Evolutionary conservation across 306 rosid genomes (phyloP).

Genomic region (Parietaria judaica): DNA sequence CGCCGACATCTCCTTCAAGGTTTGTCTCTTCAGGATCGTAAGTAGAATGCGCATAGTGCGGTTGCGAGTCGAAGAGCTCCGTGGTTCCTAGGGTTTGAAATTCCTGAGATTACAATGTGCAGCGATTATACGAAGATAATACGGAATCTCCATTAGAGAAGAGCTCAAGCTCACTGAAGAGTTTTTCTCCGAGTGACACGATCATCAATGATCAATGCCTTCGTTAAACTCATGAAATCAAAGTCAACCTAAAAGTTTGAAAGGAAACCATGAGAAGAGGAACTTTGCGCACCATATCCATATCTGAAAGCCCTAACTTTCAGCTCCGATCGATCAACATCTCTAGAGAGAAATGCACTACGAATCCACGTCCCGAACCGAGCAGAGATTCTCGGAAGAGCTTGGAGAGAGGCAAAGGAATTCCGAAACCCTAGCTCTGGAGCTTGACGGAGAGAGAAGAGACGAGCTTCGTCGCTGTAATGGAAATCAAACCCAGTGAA

Average conservation of each 20-base stretch:
- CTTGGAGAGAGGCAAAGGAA: not conserved
- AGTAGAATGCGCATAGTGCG: not conserved
- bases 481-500: not conserved
- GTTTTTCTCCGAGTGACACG: not conserved
- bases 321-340: constrained; percentile 4
- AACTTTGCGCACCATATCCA: constrained; percentile 22
- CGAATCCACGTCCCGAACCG: not conserved
- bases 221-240: not conserved
- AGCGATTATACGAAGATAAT: not conserved
- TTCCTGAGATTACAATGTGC: constrained; percentile 12
- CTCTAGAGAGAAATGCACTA: not conserved
- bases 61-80: not conserved
- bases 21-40: not conserved
- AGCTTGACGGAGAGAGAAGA: not conserved
- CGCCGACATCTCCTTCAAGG: constrained; percentile 3
- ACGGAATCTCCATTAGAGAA: not conserved
- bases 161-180: not conserved
- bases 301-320: constrained; percentile 15
- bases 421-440: constrained; percentile 1
- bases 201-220: not conserved
- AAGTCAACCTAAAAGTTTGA: not conserved
- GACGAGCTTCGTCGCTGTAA: not conserved
- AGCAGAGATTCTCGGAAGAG: not conserved
- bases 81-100: not conserved
- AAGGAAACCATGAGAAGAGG: not conserved